phyloP scores from a whole-genome alignment of 164 flowering plant genomes.

The Hamamelis virginiana region DNA sequence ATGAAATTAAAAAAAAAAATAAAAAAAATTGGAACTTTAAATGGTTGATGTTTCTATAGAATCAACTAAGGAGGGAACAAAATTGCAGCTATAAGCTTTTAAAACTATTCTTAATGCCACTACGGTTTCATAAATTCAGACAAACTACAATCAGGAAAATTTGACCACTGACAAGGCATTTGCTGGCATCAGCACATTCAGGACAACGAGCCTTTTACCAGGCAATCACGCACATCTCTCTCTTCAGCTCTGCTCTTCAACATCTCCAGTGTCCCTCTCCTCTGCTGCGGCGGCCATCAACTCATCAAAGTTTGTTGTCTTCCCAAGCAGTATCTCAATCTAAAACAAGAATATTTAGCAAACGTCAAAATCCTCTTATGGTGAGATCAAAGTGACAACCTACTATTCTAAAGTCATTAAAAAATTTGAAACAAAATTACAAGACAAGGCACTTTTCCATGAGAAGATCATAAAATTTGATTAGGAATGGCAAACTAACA shows the following conservation, averaged over 20 bases:
- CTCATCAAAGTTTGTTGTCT: slow-evolving; percentile 80
- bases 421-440: not conserved
- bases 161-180: no score
- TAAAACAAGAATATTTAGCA: slow-evolving; percentile 18
- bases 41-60: not conserved
- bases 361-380: not conserved
- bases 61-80: not conserved
- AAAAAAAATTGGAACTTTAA: no score
- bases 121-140: not conserved
- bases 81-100: not conserved
- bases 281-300: slow-evolving; percentile 85
- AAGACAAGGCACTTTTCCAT: no score
- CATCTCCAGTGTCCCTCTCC: slow-evolving; percentile 44
- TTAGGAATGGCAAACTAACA: no score
- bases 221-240: not conserved
- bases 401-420: not conserved
- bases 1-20: no score
- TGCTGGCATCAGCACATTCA: not conserved
- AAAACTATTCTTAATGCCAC: no score
- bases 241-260: slow-evolving; percentile 56
- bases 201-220: not conserved
- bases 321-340: slow-evolving; percentile 85
- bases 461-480: no score
- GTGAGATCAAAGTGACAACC: not conserved
- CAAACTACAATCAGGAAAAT: not conserved